Base-by-base conservation (phyloP, 179 eudicot genomes). In the Silene vulgaris region DNA sequence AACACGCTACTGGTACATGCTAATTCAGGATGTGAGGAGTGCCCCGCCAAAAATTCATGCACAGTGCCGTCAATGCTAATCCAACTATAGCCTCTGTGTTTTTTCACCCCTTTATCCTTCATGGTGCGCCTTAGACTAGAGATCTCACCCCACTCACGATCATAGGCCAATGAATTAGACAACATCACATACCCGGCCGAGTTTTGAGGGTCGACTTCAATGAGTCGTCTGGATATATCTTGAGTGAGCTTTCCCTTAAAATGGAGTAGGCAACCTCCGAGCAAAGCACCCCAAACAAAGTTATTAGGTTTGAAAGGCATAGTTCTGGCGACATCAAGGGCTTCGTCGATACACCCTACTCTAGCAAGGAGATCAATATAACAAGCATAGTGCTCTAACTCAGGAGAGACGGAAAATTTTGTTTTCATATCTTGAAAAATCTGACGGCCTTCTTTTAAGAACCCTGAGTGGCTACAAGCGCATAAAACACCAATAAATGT, bases 381-480 rank as follows among this genome's bases (percentile, higher is more conserved):
- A 78, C 92, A 86, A 73, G 97, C 86, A 68, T 93, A 91, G 65
- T 93, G 98, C 65, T 93, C 97, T 62, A 91, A 43, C 64, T 84
- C 82, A 32, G 89, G 96, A 2, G 60, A 28, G 35, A 82, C 57
- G n/a, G 69, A 78, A 74, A 67, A 80, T 14, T 52, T 71, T 20
- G 73, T 19, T 52, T 48, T 71, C 96, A 89, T 88, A 60, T 77
- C 86, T 17, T 77, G 73, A 80, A 93, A 93, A 50, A 91, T 74
- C 65, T 77, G 75, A 69, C 91, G 90, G 8, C 98, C 97, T 79
- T 61, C 67, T 21, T 87, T 85, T 68, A 91, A 16, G 65, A 89
- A 77, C 28, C 95, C 98, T 0, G 97, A 87, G 81, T 91, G 97
- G 80, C 88, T 79, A 77, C 98, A 93, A 0, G 98, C 95, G 28